Evolutionary conservation across 1,139 yeast species (phyloP).

Genomic region (Yamadazyma kanchanaburiensis): DNA sequence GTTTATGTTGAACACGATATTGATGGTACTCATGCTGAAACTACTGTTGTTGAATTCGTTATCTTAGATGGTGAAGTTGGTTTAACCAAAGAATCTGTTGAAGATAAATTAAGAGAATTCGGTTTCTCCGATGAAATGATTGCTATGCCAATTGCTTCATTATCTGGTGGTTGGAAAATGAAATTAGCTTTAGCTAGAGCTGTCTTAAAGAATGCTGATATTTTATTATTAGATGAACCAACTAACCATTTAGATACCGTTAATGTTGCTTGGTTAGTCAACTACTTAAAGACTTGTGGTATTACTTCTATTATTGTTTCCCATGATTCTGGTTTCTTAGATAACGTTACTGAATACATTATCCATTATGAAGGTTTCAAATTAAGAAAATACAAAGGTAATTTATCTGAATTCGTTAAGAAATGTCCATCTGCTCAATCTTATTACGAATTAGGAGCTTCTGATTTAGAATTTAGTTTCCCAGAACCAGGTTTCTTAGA

Average conservation of each 20-base stretch:
- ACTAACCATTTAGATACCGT: conserved; percentile 99
- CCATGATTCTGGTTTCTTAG: conserved; percentile 99
- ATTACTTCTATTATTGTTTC: conserved; percentile 97
- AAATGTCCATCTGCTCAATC: conserved; percentile 98
- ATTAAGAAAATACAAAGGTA: conserved; percentile 99
- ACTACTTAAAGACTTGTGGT: conserved; percentile 98
- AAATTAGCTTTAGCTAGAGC: conserved; percentile 99
- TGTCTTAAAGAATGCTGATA: conserved; percentile 97
- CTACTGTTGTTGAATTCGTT: conserved; percentile 89
- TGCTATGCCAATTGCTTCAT: conserved; percentile 87
- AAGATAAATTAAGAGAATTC: conserved; percentile 78
- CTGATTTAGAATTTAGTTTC: conserved; percentile 93
- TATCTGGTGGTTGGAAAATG: conserved; percentile 99
- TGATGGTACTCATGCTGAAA: conserved; percentile 96
- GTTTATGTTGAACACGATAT: conserved; percentile 99
- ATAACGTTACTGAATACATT: conserved; percentile 95
- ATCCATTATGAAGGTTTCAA: conserved; percentile 99
- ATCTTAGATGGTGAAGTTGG: conserved; percentile 79
- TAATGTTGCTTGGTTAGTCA: conserved; percentile 98
- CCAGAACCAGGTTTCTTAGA: conserved; percentile 99
- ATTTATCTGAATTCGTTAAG: conserved; percentile 96
- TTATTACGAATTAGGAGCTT: conserved; percentile 97
- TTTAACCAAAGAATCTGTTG: conserved; percentile 63
- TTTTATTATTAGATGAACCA: conserved; percentile 98
- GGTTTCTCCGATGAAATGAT: conserved; percentile 91